Base-by-base conservation (phyloP, 306 rosid species). In the Trichosanthes cucumerina region DNA sequence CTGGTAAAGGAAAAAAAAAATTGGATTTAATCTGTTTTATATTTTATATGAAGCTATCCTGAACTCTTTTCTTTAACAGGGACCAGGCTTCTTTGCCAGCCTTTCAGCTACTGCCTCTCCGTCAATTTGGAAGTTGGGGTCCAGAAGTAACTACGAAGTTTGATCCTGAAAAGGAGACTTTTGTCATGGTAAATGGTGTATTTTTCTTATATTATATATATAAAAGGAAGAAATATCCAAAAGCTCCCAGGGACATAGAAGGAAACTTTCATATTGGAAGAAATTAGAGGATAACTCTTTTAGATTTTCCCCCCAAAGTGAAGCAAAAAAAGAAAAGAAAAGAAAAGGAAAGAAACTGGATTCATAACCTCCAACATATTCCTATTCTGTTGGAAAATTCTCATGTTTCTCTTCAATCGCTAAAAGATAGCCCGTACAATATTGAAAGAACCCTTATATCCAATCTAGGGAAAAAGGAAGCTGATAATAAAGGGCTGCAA, bases 81-180 rank as follows among this genome's bases (percentile, higher is more conserved):
- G 87, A 80, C 26, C 86, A 80, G 84, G 98, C 97, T 78, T 88
- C 92, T 87, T 85, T 94, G 90, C 91, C 91, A 65, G 93, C 91
- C 75, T 94, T 94, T 81, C 80, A 89, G 63, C 93, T 92, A 85
- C 90, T 94, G 39, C 97, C 98, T 78, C 97, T 94, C 46, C 88
- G 79, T 36, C 94, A 94, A 85, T 92, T 94, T 83, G 98, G 96
- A 87, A 84, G 56, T 77, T 94, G 97, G 98, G 98, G 95, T 28
- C 98, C 97, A 75, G 97, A 89, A 79, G 84, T 94, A 78, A 79
- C 84, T 66, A 78, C 86, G 54, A 90, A 86, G 73, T 85, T 92
- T 41, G 91, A 94, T 82, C 91, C 92, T 78, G 80, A 89, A 68
- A 3, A 57, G 16, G 57, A 52, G 9, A 52, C 23, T 52, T 52